phyloP scores from a whole-genome alignment of 2,329 filamentous ascomycete species.

The Elsinoe australis region DNA sequence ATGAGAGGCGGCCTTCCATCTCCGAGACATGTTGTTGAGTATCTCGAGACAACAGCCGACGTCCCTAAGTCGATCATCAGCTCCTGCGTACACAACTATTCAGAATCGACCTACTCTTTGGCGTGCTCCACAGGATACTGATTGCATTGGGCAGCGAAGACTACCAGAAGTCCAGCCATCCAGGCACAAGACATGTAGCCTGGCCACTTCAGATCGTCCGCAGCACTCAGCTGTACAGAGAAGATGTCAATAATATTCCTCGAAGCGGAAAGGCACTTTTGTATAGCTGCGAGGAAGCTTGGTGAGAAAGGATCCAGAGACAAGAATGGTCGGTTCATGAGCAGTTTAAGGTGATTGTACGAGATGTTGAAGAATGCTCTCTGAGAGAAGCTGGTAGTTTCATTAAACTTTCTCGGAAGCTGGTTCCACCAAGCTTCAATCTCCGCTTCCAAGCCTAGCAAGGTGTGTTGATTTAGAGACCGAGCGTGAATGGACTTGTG shows the following conservation, averaged over 20 bases:
- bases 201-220: constrained; percentile 28
- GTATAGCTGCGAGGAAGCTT: constrained; percentile 30
- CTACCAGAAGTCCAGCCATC: constrained; percentile 35
- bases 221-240: constrained; percentile 20
- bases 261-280: constrained; percentile 28
- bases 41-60: constrained; percentile 7
- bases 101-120: constrained; percentile 20
- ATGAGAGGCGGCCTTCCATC: constrained; percentile 11
- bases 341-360: constrained; percentile 31
- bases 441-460: constrained; percentile 23
- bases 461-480: constrained; percentile 20
- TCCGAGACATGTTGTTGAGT: background rate
- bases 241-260: constrained; percentile 27
- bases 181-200: constrained; percentile 32
- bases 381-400: constrained; percentile 19
- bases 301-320: constrained; percentile 27
- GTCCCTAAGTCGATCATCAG: background rate
- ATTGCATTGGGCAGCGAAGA: constrained; percentile 30
- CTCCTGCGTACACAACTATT: background rate
- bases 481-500: constrained; percentile 23
- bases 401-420: constrained; percentile 22
- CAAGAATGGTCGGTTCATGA: constrained; percentile 32
- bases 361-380: constrained; percentile 28
- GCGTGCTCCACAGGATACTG: constrained; percentile 25
- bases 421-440: constrained; percentile 25